phyloP scores from a whole-genome alignment of 176 grass and related monocot genomes.

The Oropetium thomaeum region DNA sequence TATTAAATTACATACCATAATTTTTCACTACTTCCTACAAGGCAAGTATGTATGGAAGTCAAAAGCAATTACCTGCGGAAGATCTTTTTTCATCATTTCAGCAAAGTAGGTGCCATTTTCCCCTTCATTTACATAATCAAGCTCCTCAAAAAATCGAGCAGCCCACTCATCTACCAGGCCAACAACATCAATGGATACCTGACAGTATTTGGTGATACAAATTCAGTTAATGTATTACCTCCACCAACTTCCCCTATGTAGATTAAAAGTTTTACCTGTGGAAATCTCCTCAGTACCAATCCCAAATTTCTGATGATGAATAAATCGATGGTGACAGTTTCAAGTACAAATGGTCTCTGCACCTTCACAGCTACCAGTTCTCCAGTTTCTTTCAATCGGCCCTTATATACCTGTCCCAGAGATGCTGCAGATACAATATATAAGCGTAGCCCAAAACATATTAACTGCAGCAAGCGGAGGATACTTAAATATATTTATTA shows the following conservation, averaged over 20 bases:
- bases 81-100: constrained; percentile 95
- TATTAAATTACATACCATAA: not conserved
- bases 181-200: constrained; percentile 94
- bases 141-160: constrained; percentile 95
- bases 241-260: not conserved
- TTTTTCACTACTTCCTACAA: not conserved
- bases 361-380: constrained; percentile 96
- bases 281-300: constrained; percentile 78
- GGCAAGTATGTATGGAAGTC: not conserved
- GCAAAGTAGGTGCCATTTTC: constrained; percentile 79
- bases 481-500: constrained; percentile 45
- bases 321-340: constrained; percentile 91
- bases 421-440: constrained; percentile 54
- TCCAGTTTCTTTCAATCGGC: constrained; percentile 88
- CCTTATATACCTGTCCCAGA: constrained; percentile 95
- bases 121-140: constrained; percentile 99
- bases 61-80: constrained; percentile 71
- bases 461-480: not conserved
- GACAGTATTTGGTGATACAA: constrained; percentile 1
- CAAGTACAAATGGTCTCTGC: constrained; percentile 87
- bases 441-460: constrained; percentile 16
- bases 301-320: constrained; percentile 92
- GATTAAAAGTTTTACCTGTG: constrained; percentile 55
- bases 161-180: constrained; percentile 97
- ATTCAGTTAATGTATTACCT: not conserved